Conservation (phyloP, 2,329 filamentous ascomycete genomes). For the Aaosphaeria pasadenensis region DNA sequence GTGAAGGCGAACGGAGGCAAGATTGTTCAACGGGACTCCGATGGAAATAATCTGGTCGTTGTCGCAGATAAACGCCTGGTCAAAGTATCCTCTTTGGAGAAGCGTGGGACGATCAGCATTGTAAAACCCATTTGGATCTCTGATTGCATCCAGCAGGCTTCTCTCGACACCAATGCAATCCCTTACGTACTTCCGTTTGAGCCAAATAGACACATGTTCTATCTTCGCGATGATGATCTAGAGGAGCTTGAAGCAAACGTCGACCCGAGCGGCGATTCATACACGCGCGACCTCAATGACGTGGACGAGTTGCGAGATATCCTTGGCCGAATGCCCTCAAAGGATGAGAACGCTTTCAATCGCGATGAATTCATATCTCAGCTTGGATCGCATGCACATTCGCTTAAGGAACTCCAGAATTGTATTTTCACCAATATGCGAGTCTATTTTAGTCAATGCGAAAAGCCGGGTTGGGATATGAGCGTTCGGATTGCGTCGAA, state of each 20-base stretch:
- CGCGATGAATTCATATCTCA: slow-evolving; percentile 21
- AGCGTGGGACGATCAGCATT: slow-evolving; percentile 67
- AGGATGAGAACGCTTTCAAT: slow-evolving; percentile 14
- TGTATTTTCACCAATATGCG: slow-evolving; percentile 30
- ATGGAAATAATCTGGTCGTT: slow-evolving; percentile 62
- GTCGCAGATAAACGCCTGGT: slow-evolving; percentile 77
- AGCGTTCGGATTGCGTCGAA: slow-evolving; percentile 50
- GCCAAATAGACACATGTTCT: slow-evolving; percentile 67
- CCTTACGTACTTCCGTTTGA: slow-evolving; percentile 65
- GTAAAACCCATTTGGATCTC: slow-evolving; percentile 78
- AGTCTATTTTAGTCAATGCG: slow-evolving; percentile 11
- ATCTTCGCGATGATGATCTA: slow-evolving; percentile 57
- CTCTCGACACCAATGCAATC: slow-evolving; percentile 51
- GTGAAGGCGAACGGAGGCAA: slow-evolving; percentile 81
- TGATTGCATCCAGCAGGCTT: slow-evolving; percentile 68
- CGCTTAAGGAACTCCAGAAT: slow-evolving; percentile 21
- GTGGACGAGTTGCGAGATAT: slow-evolving; percentile 58
- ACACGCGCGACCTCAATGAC: slow-evolving; percentile 63
- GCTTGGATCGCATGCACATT: slow-evolving; percentile 23
- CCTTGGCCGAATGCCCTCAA: slow-evolving; percentile 35
- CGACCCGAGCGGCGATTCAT: slow-evolving; percentile 82
- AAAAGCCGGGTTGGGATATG: slow-evolving; percentile 11
- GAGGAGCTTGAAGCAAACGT: slow-evolving; percentile 59
- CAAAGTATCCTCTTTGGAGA: slow-evolving; percentile 80
- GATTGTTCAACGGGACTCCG: slow-evolving; percentile 70